Evolutionary conservation across 345 rosid species (phyloP), one percentile per base, ranked within the genome.

Genomic region (Aethionema arabicum): DNA sequence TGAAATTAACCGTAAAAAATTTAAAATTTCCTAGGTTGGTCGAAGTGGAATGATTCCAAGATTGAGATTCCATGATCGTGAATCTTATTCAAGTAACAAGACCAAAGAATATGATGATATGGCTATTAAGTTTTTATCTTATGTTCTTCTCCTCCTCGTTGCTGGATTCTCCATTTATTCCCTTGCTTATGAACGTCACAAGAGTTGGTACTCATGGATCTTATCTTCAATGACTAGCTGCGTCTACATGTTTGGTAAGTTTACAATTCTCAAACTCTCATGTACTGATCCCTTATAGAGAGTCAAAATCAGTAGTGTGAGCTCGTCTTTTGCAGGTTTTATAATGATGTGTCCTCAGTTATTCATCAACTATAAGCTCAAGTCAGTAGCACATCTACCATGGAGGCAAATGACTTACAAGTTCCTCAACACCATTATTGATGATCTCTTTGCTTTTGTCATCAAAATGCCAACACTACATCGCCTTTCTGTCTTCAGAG

Each of bases 401-500:
- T 93, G 97, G 99, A 85, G 99, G 72, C 99, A 93, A 75, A 93
- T 93, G 99, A 93, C 97, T 9, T 93, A 87, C 78, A 93, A 90
- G 79, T 93, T 93, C 76, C 89, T 93, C 35, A 90, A 93, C 79
- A 87, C 97, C 59, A 93, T 93, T 67, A 90, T 90, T 16, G 99
- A 93, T 40, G 99, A 93, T 80, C 97, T 90, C 57, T 93, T 87
- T 76, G 99, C 97, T 31, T 93, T 93, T 14, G 99, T 93, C 73
- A 93, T 93, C 45, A 93, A 93, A 77, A 90, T 93, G 99, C 99
- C 99, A 45, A 79, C 55, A 21, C 79, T 93, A 37, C 99, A 93
- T 76, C 80, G 97, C 36, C 95, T 92, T 49, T 92, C 98, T 21
- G 97, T 90, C 69, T 93, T 87, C 80, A 91, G 97, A 51, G 99